phyloP scores from a whole-genome alignment of 2,329 filamentous ascomycete genomes.

The Albophoma yamanashiensis region DNA sequence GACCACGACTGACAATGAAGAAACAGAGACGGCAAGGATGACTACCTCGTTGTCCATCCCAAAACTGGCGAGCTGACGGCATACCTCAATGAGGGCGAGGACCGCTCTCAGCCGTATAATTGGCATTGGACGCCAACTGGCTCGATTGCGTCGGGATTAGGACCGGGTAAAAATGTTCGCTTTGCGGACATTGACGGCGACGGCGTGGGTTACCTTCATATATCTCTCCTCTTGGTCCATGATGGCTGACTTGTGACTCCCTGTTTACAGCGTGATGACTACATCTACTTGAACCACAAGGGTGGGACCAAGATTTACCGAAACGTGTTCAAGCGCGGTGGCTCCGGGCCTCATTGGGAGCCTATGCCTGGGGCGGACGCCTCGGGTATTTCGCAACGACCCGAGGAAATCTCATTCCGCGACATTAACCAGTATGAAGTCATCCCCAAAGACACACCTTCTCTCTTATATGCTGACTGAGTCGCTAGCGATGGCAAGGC shows the following conservation, averaged over 20 bases:
- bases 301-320: background rate
- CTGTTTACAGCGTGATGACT: background rate
- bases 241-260: background rate
- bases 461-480: too few species aligned
- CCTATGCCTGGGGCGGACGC: background rate
- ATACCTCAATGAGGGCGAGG: background rate
- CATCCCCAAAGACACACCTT: too few species aligned
- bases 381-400: conserved; percentile 6
- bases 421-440: conserved; percentile 6
- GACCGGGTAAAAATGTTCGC: conserved; percentile 7
- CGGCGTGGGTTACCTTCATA: conserved; percentile 3
- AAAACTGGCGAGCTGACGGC: background rate
- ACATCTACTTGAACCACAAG: background rate
- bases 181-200: conserved; percentile 13
- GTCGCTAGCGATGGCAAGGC: conserved; percentile 7
- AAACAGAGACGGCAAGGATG: background rate
- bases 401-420: conserved; percentile 9
- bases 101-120: background rate
- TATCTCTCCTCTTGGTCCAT: background rate
- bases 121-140: conserved; percentile 2
- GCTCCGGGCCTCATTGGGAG: background rate
- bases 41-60: background rate
- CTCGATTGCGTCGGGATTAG: conserved; percentile 6
- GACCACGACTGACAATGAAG: too few species aligned
- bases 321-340: background rate